phyloP scores from a whole-genome alignment of 129 eudicot species.

The Saposhnikovia divaricata region DNA sequence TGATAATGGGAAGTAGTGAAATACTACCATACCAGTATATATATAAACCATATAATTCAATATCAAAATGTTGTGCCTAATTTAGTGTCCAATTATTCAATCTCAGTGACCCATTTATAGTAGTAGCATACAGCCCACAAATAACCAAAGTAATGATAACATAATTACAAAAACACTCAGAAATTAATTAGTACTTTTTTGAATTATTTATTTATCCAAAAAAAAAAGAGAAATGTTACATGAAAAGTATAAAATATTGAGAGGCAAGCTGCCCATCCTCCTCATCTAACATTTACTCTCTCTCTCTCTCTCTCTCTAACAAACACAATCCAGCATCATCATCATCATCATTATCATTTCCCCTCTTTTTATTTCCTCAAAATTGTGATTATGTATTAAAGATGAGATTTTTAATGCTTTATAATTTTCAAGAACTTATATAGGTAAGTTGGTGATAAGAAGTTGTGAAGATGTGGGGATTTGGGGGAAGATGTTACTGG shows the following conservation, averaged over 20 bases:
- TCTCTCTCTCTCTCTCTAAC: not conserved
- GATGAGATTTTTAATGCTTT: not conserved
- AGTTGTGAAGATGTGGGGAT: slow-evolving; percentile 69
- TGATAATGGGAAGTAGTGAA: too few species aligned
- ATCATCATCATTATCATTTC: not conserved
- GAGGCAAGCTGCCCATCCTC: slow-evolving; percentile 6
- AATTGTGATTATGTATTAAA: not conserved
- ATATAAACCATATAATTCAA: too few species aligned
- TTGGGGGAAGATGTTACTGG: slow-evolving; percentile 82
- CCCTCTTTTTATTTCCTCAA: not conserved
- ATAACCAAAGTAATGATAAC: too few species aligned
- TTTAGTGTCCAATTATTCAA: not conserved
- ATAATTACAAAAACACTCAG: too few species aligned
- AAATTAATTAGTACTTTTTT: too few species aligned
- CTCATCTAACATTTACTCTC: not conserved
- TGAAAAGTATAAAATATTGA: not conserved
- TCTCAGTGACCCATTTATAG: not conserved
- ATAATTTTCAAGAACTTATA: not conserved
- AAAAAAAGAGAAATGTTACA: not conserved
- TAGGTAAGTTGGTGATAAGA: not conserved
- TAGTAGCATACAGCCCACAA: not conserved
- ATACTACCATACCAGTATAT: too few species aligned
- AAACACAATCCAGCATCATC: not conserved
- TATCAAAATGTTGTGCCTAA: too few species aligned
- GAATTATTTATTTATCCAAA: not conserved